Conservation (phyloP, 768 basidiomycete species). For the Mycena alexandri region DNA sequence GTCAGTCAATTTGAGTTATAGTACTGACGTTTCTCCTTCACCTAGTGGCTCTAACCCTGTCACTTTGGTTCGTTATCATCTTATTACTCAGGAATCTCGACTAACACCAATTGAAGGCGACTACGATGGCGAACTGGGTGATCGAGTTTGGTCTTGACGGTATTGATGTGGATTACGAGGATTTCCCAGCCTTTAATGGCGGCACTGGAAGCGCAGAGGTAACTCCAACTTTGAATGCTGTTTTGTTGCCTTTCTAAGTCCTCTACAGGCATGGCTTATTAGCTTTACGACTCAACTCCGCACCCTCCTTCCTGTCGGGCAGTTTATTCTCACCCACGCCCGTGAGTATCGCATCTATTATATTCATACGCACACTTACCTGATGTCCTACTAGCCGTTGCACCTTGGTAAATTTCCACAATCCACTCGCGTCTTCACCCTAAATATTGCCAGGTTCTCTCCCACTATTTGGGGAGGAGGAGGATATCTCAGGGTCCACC, state of each 20-base stretch:
- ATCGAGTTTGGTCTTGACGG: conserved; percentile 73
- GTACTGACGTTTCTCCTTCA: conserved; percentile 68
- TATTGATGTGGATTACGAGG: conserved; percentile 84
- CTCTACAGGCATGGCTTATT: conserved; percentile 54
- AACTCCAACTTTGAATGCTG: no score
- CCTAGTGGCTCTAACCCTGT: conserved; percentile 68
- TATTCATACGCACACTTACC: background rate
- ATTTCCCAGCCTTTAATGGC: conserved; percentile 63
- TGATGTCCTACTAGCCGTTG: conserved; percentile 53
- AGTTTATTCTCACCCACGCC: conserved; percentile 68
- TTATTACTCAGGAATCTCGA: no score
- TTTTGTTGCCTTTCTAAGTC: background rate
- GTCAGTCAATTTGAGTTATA: no score
- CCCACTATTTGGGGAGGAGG: conserved; percentile 60
- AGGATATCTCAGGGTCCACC: conserved; percentile 68
- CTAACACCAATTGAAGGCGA: conserved; percentile 49
- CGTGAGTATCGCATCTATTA: conserved; percentile 51
- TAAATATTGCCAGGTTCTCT: conserved; percentile 34
- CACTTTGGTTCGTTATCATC: conserved; percentile 43
- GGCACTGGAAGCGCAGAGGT: conserved; percentile 22
- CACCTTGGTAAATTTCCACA: conserved; percentile 55
- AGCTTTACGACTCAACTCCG: conserved; percentile 68
- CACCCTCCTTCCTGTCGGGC: conserved; percentile 58
- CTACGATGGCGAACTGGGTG: conserved; percentile 77
- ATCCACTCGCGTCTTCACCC: no score